phyloP scores from a whole-genome alignment of 441 rosid genomes.

The Populus hybrid region DNA sequence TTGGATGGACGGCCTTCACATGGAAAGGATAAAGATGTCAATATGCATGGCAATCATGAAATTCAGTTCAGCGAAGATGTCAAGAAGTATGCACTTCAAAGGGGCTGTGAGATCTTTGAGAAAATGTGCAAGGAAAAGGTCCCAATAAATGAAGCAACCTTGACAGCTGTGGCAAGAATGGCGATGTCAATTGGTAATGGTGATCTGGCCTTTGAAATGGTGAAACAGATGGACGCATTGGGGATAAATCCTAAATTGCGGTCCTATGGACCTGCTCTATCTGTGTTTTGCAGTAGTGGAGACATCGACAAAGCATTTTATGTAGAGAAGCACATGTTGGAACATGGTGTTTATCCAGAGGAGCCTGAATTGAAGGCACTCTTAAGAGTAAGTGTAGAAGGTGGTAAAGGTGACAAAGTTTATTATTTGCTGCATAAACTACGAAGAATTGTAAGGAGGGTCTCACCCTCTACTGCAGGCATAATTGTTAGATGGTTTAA shows the following conservation, averaged over 20 bases:
- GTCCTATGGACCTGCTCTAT: slow-evolving; percentile 64
- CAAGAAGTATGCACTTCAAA: slow-evolving; percentile 47
- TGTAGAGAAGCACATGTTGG: slow-evolving; percentile 64
- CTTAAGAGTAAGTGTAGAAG: slow-evolving; percentile 43
- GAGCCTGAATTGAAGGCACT: slow-evolving; percentile 64
- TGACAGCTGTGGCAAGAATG: slow-evolving; percentile 69
- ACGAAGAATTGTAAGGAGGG: slow-evolving; percentile 46
- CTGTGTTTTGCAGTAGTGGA: slow-evolving; percentile 40
- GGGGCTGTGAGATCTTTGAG: slow-evolving; percentile 58
- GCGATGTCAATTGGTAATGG: slow-evolving; percentile 61
- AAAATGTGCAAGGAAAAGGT: slow-evolving; percentile 44
- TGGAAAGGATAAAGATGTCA: slow-evolving; percentile 1
- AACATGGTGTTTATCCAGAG: slow-evolving; percentile 58
- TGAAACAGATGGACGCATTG: slow-evolving; percentile 51
- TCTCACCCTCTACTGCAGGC: slow-evolving; percentile 46
- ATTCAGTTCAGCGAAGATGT: slow-evolving; percentile 43
- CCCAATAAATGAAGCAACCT: slow-evolving; percentile 56
- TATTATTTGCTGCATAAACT: slow-evolving; percentile 62
- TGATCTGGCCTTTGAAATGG: slow-evolving; percentile 61
- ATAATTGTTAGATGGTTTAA: slow-evolving; percentile 53
- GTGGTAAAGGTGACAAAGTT: slow-evolving; percentile 55
- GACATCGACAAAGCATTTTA: slow-evolving; percentile 50
- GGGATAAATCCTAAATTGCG: slow-evolving; percentile 59
- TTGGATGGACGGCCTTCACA: slow-evolving; percentile 8
- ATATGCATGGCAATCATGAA: slow-evolving; percentile 17